Percentiles rank a stretch among this genome's conserved stretches.
phyloP scores from a whole-genome alignment of 2,329 filamentous ascomycete genomes.

The Zalaria obscura region DNA sequence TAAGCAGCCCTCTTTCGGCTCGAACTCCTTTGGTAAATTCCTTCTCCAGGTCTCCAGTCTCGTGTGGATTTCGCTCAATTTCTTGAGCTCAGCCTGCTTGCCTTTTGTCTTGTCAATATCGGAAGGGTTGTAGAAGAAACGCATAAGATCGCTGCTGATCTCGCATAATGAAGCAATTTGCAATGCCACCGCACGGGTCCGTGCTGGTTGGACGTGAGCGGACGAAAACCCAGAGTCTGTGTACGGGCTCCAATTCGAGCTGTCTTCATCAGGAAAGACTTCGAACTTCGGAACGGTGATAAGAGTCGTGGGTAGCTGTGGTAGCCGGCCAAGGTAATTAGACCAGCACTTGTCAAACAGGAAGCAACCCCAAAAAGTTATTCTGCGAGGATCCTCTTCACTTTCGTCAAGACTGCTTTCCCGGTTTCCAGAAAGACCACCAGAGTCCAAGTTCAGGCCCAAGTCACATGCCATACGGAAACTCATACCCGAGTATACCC shows the following conservation, averaged over 20 bases:
- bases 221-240: slow-evolving; percentile 69
- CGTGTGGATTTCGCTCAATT: slow-evolving; percentile 80
- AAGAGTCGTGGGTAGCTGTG: slow-evolving; percentile 66
- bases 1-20: slow-evolving; percentile 76
- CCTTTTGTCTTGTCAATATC: slow-evolving; percentile 48
- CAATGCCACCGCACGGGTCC: slow-evolving; percentile 67
- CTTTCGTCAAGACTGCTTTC: slow-evolving; percentile 53
- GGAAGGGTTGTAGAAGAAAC: slow-evolving; percentile 68
- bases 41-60: slow-evolving; percentile 81
- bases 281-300: slow-evolving; percentile 81
- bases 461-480: slow-evolving; percentile 96
- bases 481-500: slow-evolving; percentile 97
- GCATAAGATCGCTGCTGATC: slow-evolving; percentile 80
- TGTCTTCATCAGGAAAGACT: slow-evolving; percentile 79
- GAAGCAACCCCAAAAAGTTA: slow-evolving; percentile 97
- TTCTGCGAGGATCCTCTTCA: slow-evolving; percentile 74
- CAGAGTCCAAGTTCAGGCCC: slow-evolving; percentile 74
- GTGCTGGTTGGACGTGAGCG: slow-evolving; percentile 60
- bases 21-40: slow-evolving; percentile 70
- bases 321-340: slow-evolving; percentile 84
- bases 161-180: slow-evolving; percentile 77
- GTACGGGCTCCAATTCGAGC: slow-evolving; percentile 75
- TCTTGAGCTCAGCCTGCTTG: slow-evolving; percentile 78
- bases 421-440: slow-evolving; percentile 43
- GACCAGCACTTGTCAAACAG: slow-evolving; percentile 99